Percentiles rank a stretch among this genome's conserved stretches.
Conservation (phyloP, 2,329 filamentous ascomycete genomes). For the Shiraia sp. region DNA sequence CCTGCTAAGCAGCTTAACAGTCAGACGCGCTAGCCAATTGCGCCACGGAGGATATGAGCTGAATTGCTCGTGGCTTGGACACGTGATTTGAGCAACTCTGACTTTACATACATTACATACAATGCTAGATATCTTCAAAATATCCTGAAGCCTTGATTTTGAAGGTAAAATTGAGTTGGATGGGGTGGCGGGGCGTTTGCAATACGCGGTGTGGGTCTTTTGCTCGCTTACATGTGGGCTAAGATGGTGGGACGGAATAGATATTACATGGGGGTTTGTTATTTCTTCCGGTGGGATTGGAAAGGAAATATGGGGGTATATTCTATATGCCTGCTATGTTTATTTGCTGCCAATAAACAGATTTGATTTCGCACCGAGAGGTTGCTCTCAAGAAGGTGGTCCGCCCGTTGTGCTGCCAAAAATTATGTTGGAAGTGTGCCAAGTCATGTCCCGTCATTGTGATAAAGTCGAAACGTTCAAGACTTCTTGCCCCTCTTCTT, state of each 20-base stretch:
- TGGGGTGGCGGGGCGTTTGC: not conserved
- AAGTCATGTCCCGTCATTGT: not conserved
- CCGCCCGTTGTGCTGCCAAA: too few species aligned
- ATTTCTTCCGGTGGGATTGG: too few species aligned
- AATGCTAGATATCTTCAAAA: not conserved
- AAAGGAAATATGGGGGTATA: not conserved
- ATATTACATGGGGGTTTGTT: not conserved
- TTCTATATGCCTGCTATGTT: too few species aligned
- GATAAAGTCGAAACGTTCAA: conserved; percentile 1
- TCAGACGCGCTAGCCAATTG: conserved; percentile 65
- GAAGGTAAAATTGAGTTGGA: not conserved
- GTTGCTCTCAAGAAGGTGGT: too few species aligned
- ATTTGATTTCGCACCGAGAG: too few species aligned
- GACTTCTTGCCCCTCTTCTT: conserved; percentile 19
- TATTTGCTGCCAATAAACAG: too few species aligned
- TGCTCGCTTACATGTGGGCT: conserved; percentile 7
- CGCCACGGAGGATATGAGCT: conserved; percentile 45
- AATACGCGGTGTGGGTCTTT: conserved; percentile 14
- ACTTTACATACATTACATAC: too few species aligned
- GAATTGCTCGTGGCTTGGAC: conserved; percentile 16
- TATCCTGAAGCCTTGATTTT: not conserved
- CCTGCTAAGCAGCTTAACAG: conserved; percentile 52
- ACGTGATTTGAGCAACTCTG: conserved; percentile 12
- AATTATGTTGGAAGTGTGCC: not conserved
- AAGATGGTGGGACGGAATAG: not conserved